phyloP scores from a whole-genome alignment of 2,329 filamentous ascomycete genomes.

The Apiospora hydei region DNA sequence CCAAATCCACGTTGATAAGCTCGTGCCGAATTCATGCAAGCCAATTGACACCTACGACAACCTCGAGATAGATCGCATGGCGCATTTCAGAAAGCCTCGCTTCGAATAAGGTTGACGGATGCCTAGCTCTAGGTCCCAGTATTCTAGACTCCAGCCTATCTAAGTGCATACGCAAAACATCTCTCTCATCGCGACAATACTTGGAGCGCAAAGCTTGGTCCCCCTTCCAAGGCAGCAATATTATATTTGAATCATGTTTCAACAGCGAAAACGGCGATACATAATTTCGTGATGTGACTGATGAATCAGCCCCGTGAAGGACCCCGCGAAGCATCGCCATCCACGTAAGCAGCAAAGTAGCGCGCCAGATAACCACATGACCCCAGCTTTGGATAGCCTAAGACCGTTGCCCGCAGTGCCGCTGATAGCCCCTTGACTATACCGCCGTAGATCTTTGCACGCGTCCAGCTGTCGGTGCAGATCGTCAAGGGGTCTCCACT shows the following conservation, averaged over 20 bases:
- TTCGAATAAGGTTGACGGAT: neutral
- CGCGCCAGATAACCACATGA: constrained; percentile 26
- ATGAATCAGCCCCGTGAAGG: neutral
- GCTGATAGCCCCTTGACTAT: neutral
- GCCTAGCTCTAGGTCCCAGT: neutral
- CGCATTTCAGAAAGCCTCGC: neutral
- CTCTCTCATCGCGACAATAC: neutral
- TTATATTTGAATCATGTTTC: neutral
- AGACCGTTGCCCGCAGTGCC: constrained; percentile 23
- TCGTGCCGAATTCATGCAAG: neutral
- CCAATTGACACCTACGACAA: neutral
- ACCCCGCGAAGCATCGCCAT: neutral
- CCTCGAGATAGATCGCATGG: neutral
- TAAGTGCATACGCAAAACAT: neutral
- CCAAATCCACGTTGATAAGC: neutral
- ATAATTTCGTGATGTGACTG: neutral
- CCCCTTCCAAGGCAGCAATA: neutral
- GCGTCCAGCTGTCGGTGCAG: constrained; percentile 25
- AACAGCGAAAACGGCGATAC: neutral
- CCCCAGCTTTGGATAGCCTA: constrained; percentile 23
- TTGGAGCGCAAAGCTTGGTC: neutral
- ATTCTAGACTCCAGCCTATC: neutral
- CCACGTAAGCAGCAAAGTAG: constrained; percentile 26
- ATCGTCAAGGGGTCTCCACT: constrained; percentile 10
- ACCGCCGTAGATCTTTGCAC: constrained; percentile 20